Evolutionary conservation across 257 asterid species (phyloP).

Genomic region (Agastache rugosa): DNA sequence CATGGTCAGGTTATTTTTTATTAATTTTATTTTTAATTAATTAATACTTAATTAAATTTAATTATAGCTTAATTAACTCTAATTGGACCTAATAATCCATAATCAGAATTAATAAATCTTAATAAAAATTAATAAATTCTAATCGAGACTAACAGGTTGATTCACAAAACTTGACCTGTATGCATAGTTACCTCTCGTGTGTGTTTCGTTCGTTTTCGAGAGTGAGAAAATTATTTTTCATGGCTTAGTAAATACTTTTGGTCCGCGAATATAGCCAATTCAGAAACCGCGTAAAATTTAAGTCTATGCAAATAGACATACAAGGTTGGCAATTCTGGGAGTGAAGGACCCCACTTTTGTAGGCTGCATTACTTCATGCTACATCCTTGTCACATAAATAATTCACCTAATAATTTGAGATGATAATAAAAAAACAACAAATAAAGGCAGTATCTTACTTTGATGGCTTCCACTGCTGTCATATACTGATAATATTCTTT

Average conservation of each 20-base stretch:
- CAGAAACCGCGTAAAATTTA: neutral
- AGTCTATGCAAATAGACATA: slow-evolving; percentile 21
- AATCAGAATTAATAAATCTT: too few species aligned
- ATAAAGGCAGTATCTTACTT: slow-evolving; percentile 39
- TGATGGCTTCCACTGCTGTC: slow-evolving; percentile 50
- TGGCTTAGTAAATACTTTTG: neutral
- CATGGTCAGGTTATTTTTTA: too few species aligned
- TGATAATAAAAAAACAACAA: slow-evolving; percentile 15
- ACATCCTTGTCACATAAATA: slow-evolving; percentile 22
- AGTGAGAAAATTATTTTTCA: neutral
- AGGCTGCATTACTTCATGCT: slow-evolving; percentile 30
- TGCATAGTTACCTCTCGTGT: too few species aligned
- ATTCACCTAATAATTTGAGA: neutral
- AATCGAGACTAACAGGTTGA: too few species aligned
- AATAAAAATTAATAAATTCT: too few species aligned
- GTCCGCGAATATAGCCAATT: neutral
- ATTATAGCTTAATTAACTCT: too few species aligned
- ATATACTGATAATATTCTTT: slow-evolving; percentile 54
- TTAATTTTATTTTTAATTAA: too few species aligned
- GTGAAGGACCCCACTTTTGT: slow-evolving; percentile 33
- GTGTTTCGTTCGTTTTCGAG: neutral
- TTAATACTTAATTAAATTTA: too few species aligned
- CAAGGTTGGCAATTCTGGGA: neutral
- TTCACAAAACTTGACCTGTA: neutral
- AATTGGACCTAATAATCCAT: too few species aligned